Evolutionary conservation across 371 early-diverging fungal species (phyloP).

Genomic region (Amoeboaphelidium occidentale): DNA sequence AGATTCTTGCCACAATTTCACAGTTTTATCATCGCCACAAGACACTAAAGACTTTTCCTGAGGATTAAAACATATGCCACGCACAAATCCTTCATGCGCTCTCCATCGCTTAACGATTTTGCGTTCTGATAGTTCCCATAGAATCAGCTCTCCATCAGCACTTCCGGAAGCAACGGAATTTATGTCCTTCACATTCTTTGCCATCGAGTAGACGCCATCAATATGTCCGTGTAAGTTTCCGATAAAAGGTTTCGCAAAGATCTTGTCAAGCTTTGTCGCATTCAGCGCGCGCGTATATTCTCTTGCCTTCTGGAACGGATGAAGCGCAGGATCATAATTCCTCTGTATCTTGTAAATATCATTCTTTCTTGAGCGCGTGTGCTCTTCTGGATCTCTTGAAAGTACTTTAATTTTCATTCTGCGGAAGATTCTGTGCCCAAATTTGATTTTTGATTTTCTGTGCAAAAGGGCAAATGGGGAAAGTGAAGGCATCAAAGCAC

Average conservation of each 20-base stretch:
- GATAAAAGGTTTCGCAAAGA: slow-evolving; percentile 97
- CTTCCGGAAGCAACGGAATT: slow-evolving; percentile 60
- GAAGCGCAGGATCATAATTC: slow-evolving; percentile 68
- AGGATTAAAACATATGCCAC: slow-evolving; percentile 43
- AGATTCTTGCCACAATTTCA: slow-evolving; percentile 48
- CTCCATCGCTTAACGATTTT: slow-evolving; percentile 40
- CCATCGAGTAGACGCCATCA: slow-evolving; percentile 90
- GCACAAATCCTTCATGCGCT: slow-evolving; percentile 55
- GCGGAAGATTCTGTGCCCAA: background rate
- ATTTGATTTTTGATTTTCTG: background rate
- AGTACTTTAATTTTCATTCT: slow-evolving; percentile 60
- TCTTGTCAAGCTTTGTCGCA: slow-evolving; percentile 77
- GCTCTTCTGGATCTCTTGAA: slow-evolving; percentile 51
- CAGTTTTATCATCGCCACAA: slow-evolving; percentile 65
- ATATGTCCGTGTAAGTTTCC: slow-evolving; percentile 66
- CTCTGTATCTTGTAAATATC: slow-evolving; percentile 74
- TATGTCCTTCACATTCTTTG: slow-evolving; percentile 62
- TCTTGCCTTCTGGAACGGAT: slow-evolving; percentile 86
- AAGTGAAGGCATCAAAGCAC: slow-evolving; percentile 15
- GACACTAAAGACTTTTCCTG: slow-evolving; percentile 37
- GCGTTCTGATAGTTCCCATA: slow-evolving; percentile 47
- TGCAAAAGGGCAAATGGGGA: background rate
- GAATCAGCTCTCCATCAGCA: slow-evolving; percentile 76
- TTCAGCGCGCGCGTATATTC: slow-evolving; percentile 96
- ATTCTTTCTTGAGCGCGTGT: slow-evolving; percentile 51